Conservation (phyloP, 2,329 filamentous ascomycete species). For the Fusarium zealandicum region DNA sequence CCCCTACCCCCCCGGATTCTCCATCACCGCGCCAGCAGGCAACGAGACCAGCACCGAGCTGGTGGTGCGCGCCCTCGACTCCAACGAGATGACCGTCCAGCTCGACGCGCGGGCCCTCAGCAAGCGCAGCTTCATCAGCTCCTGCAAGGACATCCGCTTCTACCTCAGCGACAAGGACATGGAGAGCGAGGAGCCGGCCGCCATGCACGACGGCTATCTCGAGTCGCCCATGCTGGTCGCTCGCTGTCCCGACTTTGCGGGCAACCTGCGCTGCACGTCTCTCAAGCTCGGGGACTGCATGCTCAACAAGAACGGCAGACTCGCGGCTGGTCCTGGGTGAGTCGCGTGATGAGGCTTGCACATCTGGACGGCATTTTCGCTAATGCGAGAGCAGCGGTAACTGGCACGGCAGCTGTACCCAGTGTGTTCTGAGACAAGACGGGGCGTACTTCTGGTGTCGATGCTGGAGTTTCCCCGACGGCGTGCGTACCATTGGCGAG, state of each 20-base stretch:
- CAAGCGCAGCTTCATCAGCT: constrained; percentile 14
- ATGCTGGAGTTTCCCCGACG: constrained; percentile 9
- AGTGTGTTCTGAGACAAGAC: constrained; percentile 9
- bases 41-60: neutral
- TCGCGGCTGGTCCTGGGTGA: constrained; percentile 9
- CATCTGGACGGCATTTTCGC: neutral
- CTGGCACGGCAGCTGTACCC: constrained; percentile 22
- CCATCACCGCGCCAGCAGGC: neutral
- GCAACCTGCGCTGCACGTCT: constrained; percentile 23
- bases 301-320: constrained; percentile 18
- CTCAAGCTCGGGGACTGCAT: constrained; percentile 30
- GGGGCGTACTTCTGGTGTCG: constrained; percentile 10
- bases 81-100: neutral
- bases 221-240: constrained; percentile 26
- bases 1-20: neutral
- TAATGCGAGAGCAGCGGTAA: constrained; percentile 16
- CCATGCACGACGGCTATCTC: constrained; percentile 6
- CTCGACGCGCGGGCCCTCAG: neutral
- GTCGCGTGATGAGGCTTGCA: neutral
- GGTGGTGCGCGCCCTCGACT: neutral
- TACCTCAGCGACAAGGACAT: constrained; percentile 25
- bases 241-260: constrained; percentile 11
- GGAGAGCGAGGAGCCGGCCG: neutral
- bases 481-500: neutral
- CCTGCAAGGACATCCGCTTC: constrained; percentile 26